Conservation (phyloP, 305 asterid genomes). For the Rubia balearica region DNA sequence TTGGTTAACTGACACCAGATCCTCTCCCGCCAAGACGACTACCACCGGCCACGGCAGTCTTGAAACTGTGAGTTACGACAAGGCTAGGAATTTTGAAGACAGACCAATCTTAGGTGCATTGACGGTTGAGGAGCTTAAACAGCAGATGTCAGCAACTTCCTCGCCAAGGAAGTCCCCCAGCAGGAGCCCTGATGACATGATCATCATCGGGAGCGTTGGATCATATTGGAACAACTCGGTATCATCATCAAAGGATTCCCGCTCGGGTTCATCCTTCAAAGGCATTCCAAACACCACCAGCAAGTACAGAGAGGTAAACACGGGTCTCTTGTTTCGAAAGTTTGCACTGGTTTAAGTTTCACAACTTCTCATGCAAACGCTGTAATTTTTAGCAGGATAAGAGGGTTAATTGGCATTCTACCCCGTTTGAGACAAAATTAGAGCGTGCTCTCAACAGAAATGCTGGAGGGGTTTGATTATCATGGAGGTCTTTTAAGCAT, state of each 20-base stretch:
- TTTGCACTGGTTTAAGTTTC: background rate
- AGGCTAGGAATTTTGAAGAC: constrained; percentile 54
- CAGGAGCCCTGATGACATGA: constrained; percentile 86
- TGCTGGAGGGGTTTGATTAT: constrained; percentile 35
- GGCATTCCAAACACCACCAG: constrained; percentile 85
- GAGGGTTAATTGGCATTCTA: constrained; percentile 74
- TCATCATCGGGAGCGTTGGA: constrained; percentile 85
- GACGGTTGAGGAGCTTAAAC: constrained; percentile 85
- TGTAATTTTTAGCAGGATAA: constrained; percentile 49
- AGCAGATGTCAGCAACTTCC: constrained; percentile 47
- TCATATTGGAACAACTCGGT: constrained; percentile 63
- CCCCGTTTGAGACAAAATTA: constrained; percentile 81
- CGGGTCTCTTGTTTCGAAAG: background rate
- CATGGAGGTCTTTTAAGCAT: constrained; percentile 3
- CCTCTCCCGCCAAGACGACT: constrained; percentile 33
- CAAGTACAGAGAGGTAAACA: constrained; percentile 78
- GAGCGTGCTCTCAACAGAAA: constrained; percentile 59
- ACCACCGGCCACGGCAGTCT: constrained; percentile 27
- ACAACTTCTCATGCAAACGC: constrained; percentile 9
- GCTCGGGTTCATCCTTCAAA: constrained; percentile 47
- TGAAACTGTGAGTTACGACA: constrained; percentile 32
- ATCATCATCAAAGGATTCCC: constrained; percentile 28
- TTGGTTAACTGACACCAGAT: constrained; percentile 64
- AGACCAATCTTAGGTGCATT: constrained; percentile 93
- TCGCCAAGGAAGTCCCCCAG: constrained; percentile 75